phyloP scores from a whole-genome alignment of 177 flowering plant species.

The Vitis hybrid region DNA sequence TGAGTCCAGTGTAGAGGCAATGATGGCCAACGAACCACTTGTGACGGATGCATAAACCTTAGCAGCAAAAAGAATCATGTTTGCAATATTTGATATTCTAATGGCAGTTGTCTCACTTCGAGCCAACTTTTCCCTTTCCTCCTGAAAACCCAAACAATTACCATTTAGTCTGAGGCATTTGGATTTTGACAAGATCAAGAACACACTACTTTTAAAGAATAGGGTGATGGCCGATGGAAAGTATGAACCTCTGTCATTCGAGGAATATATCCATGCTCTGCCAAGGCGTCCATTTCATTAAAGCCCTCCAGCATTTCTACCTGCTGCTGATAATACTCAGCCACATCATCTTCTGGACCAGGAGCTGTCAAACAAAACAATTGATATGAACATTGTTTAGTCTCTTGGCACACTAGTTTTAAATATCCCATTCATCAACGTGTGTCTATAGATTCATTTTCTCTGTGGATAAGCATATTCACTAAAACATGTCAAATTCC shows the following conservation, averaged over 20 bases:
- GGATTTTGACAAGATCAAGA: not conserved
- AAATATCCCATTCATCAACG: no score
- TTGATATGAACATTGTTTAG: not conserved
- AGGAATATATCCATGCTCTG: conserved; percentile 90
- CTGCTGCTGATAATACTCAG: conserved; percentile 93
- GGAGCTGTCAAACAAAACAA: conserved; percentile 23
- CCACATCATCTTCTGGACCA: conserved; percentile 78
- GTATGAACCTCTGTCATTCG: conserved; percentile 75
- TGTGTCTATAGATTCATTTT: no score
- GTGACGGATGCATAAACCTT: conserved; percentile 87
- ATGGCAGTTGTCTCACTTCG: conserved; percentile 79
- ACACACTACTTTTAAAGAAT: not conserved
- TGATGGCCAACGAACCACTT: conserved; percentile 91
- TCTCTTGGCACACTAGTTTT: not conserved
- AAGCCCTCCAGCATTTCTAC: conserved; percentile 90
- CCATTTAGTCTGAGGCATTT: conserved; percentile 8
- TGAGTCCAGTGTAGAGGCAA: conserved; percentile 95
- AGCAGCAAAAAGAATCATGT: conserved; percentile 62
- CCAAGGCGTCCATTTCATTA: conserved; percentile 84
- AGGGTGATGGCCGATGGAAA: not conserved
- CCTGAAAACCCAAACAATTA: conserved; percentile 43
- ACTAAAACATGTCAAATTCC: no score
- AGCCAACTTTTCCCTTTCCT: conserved; percentile 80
- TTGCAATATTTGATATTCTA: conserved; percentile 78
- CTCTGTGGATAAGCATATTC: no score